phyloP scores from a whole-genome alignment of 1,284 basidiomycete genomes.

The Boletus smithii region DNA sequence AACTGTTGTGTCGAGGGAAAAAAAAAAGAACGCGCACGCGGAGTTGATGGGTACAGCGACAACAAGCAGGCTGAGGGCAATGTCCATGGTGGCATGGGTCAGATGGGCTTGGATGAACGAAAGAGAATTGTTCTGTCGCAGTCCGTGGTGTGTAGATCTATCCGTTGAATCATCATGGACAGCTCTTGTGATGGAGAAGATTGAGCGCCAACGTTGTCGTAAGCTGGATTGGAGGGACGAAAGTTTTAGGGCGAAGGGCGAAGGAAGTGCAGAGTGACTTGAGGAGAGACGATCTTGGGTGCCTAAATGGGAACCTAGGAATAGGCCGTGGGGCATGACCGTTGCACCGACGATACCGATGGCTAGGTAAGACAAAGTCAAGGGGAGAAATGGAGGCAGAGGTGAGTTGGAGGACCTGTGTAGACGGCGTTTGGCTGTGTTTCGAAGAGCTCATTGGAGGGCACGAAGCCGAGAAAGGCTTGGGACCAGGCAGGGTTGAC shows the following conservation, averaged over 20 bases:
- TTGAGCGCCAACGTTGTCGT: no score
- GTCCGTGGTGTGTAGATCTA: constrained; percentile 33
- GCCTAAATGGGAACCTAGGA: constrained; percentile 69
- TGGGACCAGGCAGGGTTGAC: no score
- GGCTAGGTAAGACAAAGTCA: constrained; percentile 36
- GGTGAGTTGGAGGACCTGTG: constrained; percentile 45
- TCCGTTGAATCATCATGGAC: constrained; percentile 10
- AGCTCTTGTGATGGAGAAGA: constrained; percentile 37
- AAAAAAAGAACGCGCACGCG: constrained; percentile 29
- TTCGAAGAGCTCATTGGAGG: no score
- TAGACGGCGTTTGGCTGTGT: constrained; percentile 43
- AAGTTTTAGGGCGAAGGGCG: no score
- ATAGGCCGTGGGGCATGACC: constrained; percentile 75
- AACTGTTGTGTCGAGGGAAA: not conserved
- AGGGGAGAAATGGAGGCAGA: no score
- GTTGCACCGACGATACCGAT: constrained; percentile 69
- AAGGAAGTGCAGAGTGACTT: constrained; percentile 12
- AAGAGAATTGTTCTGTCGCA: constrained; percentile 52
- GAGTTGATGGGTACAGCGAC: constrained; percentile 77
- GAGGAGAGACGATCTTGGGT: constrained; percentile 43
- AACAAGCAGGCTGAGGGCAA: constrained; percentile 52
- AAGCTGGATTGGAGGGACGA: constrained; percentile 2
- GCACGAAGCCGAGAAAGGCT: no score
- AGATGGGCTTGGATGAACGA: constrained; percentile 63
- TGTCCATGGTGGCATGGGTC: constrained; percentile 57